Base-by-base conservation (phyloP, 176 grass and related monocot species). In the Bonia amplexicaulis region DNA sequence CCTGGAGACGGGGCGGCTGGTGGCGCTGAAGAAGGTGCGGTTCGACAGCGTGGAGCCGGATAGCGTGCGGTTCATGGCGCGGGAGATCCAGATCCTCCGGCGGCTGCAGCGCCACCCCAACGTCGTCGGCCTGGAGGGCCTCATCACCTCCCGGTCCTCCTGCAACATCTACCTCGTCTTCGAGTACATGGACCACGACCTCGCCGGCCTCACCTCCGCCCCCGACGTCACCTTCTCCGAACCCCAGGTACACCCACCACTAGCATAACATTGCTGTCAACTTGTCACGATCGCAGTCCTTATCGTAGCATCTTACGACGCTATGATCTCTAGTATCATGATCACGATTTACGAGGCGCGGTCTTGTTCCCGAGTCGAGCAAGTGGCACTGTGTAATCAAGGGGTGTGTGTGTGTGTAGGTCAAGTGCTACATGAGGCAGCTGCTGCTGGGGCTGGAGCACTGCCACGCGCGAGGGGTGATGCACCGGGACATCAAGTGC, bases 131-230 rank as follows among this genome's bases (percentile, higher is more conserved):
- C 81, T 91, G 76, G 33, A 80, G 0, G 89, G 89, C 25, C 41
- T 91, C 85, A n/a, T 91, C 89, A 64, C 89, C 85, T 87, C 85
- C 31, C 80, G 85, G 44, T 75, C 76, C 62, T 91, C 85, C 33
- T 8, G 47, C 35, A 51, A 63, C 85, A 17, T 94, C 77, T 98
- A 96, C 82, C 96, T 98, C 68, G 84, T 96, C 11, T 98, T 98
- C 68, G 96, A 98, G 89, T 98, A 98, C 81, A 98, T 98, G 93
- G 96, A 98, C 84, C 96, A 98, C 77, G 96, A 96, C 90, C 93
- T 98, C 4, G 77, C 89, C 59, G 92, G 92, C 4, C 92, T 94
- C 25, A 68, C 85, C 73, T 69, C 86, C 80, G 13, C 22, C 76
- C 35, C 80, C 80, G 85, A 87, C 81, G 7, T 80, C 81, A 26